Base-by-base conservation (phyloP, 345 rosid genomes). In the Corymbia maculata region DNA sequence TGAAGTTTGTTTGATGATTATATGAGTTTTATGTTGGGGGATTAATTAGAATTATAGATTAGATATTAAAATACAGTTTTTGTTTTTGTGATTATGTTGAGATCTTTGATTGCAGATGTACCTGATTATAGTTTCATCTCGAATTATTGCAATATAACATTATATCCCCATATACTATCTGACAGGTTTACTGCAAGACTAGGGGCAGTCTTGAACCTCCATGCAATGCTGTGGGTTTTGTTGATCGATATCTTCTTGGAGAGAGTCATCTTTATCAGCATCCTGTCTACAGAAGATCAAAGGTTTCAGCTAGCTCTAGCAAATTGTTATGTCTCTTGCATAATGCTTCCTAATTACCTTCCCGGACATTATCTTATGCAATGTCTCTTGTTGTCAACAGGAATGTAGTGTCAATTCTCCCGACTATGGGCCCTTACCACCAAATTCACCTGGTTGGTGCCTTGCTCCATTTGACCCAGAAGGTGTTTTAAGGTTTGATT, bases 331-430 rank as follows among this genome's bases (percentile, higher is more conserved):
- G 47, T 79, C 51, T 85, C 50, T 44, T 51, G 45, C 57, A 32
- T 52, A 55, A 24, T 22, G 64, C 85, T 53, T 50, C 51, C 64
- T 24, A 51, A 49, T 45, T 21, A 57, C 61, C 52, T 49, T 57
- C 61, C 45, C 42, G 52, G 50, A 53, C 88, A 84, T 15, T 42
- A 24, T 75, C 82, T 75, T 75, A 75, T n/a, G 44, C 13, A 42
- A 86, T 85, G 51, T 85, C 49, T 36, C 86, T 86, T 32, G 32
- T 52, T 50, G 28, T 79, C 86, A 64, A 80, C 91, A 94, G 95
- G 92, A 94, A 91, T 94, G 96, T 87, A 94, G 96, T 88, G 92
- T 93, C 87, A 93, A 93, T 89, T 94, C 94, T 90, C 96, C 94
- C 26, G 93, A 93, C 88, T 94, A 93, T 89, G 95, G 94, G 61